A percentile compares a stretch with the other conserved stretches of the same genome.
Evolutionary conservation across 257 asterid species (phyloP).

Genomic region (Orobanche coerulescens): DNA sequence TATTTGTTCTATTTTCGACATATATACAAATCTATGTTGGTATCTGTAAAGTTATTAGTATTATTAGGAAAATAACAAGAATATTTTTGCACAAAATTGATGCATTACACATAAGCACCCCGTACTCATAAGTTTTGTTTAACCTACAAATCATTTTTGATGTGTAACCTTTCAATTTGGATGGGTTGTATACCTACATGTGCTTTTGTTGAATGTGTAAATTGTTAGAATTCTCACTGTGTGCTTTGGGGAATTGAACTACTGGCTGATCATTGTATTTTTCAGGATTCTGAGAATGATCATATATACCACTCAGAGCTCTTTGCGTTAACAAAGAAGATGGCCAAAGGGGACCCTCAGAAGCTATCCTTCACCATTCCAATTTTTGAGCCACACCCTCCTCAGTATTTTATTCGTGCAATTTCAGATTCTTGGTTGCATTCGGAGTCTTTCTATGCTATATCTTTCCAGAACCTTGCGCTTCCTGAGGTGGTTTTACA

Average conservation of each 20-base stretch:
- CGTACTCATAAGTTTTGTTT: not conserved
- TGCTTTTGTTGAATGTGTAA: not conserved
- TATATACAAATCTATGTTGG: not conserved
- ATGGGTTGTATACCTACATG: not conserved
- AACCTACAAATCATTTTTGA: not conserved
- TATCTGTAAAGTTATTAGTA: not conserved
- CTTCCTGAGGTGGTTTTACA: slow-evolving; percentile 77
- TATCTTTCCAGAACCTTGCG: slow-evolving; percentile 81
- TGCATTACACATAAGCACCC: not conserved
- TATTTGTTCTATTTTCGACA: not conserved
- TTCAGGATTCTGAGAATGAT: slow-evolving; percentile 95
- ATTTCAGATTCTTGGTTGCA: slow-evolving; percentile 95
- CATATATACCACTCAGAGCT: slow-evolving; percentile 96
- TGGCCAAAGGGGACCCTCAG: slow-evolving; percentile 83
- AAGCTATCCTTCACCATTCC: slow-evolving; percentile 93
- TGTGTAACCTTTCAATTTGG: not conserved
- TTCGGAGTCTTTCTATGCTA: slow-evolving; percentile 73
- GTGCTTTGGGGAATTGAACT: slow-evolving; percentile 13
- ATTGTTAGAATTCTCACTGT: not conserved
- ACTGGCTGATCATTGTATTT: slow-evolving; percentile 16
- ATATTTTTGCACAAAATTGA: not conserved
- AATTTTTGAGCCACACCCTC: slow-evolving; percentile 99
- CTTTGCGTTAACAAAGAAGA: slow-evolving; percentile 78
- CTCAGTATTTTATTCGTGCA: slow-evolving; percentile 92
- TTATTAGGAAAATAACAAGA: not conserved